Percentiles rank a stretch among this genome's conserved stretches.
Evolutionary conservation across 352 stramenopile genomes (phyloP).

Genomic region (Phytophthora ramorum): DNA sequence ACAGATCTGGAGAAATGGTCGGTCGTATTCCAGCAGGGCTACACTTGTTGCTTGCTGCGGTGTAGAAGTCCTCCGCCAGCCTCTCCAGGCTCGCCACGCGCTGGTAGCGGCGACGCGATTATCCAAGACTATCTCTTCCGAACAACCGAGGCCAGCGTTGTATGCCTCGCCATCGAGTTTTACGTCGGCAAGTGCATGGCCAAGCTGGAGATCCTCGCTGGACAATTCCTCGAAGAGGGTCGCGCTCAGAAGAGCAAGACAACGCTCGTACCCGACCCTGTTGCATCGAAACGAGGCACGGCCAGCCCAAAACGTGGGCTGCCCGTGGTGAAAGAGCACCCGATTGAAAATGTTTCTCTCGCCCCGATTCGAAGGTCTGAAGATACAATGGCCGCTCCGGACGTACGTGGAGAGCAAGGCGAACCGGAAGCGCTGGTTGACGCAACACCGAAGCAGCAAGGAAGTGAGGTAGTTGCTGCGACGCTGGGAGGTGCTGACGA

Average conservation of each 20-base stretch:
- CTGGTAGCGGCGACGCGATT: constrained; percentile 2
- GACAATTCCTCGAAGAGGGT: constrained; percentile 35
- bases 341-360: constrained; percentile 29
- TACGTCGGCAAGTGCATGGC: constrained; percentile 83
- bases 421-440: background rate
- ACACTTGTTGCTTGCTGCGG: constrained; percentile 66
- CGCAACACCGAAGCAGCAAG: background rate
- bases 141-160: constrained; percentile 50
- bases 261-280: background rate
- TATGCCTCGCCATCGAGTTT: constrained; percentile 81
- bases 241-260: constrained; percentile 11
- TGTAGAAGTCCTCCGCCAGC: constrained; percentile 37
- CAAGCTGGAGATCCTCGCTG: constrained; percentile 66
- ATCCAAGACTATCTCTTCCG: constrained; percentile 69
- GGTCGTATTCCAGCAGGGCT: constrained; percentile 58
- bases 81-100: constrained; percentile 14
- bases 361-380: constrained; percentile 24
- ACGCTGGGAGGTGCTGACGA: background rate
- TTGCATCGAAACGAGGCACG: background rate
- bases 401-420: background rate
- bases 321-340: constrained; percentile 15
- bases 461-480: background rate
- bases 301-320: constrained; percentile 10
- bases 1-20: constrained; percentile 85
- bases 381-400: background rate